Evolutionary conservation across 169 alveolate species (phyloP), one percentile per base, ranked within the genome.

Genomic region (Theileria orientalis): DNA sequence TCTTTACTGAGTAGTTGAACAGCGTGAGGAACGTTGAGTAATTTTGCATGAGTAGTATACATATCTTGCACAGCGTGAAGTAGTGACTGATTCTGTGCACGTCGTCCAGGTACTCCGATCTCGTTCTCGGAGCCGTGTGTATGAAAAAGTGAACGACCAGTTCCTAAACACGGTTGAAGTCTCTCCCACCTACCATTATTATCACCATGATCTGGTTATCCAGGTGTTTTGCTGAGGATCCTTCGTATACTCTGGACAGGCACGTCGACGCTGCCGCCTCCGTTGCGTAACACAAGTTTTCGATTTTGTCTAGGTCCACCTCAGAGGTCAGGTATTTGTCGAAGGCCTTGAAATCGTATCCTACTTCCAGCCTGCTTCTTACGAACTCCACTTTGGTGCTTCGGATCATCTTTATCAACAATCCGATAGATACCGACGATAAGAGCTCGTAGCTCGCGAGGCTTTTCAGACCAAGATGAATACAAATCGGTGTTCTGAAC

Each of bases 181-280:
- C 3, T 0, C 23, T 13, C 27, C n/a, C 14, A 57, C 74, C 0
- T 27, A 69, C 82, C 86, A 77, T 77, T 1, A 75, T 1, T 9
- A 75, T 0, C 25, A 75, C 27, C 27, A 29, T 29, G 2, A 23
- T n/a, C 13, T 42, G 51, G 41, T 29, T 11, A 19, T 57, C 62
- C 77, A 75, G 25, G 25, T 19, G 54, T n/a, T 41, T 64, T 3
- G 54, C 46, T 1, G 61, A 76, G 19, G 19, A 27, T 27, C 54
- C 6, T n/a, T 77, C 78, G 61, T 41, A 29, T 8, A 77, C 23
- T 11, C 86, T 72, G 27, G 57, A 59, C n/a, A 77, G 66, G 29
- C 71, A 77, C 2, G 46, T 70, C 14, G 79, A 25, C 0, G 82
- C 86, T 19, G 75, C 35, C 21, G 76, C 83, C 54, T 67, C 52